Conservation (phyloP, 2,329 filamentous ascomycete genomes). For the Neurospora sp. region DNA sequence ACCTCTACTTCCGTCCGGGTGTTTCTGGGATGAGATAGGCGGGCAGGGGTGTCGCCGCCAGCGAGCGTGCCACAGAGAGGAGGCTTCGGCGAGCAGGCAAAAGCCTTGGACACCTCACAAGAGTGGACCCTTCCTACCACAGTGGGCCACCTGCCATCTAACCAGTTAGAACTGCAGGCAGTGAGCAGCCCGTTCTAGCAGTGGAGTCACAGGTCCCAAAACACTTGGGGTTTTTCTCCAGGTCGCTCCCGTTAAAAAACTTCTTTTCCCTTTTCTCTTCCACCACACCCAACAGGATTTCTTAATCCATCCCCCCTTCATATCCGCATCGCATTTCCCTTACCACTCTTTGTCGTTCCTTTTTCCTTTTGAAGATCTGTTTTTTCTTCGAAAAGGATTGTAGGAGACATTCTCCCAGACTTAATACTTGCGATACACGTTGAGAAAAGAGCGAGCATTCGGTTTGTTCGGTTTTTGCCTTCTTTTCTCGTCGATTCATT, state of each 20-base stretch:
- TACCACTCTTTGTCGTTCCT: constrained; percentile 28
- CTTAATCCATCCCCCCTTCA: constrained; percentile 20
- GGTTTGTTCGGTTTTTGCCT: constrained; percentile 5
- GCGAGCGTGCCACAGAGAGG: background rate
- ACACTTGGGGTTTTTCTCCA: constrained; percentile 12
- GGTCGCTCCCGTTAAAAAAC: constrained; percentile 12
- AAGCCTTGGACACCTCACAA: background rate
- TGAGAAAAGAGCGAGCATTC: constrained; percentile 5
- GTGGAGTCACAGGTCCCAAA: constrained; percentile 12
- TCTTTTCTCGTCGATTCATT: constrained; percentile 13
- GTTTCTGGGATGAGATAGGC: background rate
- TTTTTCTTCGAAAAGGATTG: constrained; percentile 32
- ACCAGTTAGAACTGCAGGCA: background rate
- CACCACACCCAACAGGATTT: constrained; percentile 22
- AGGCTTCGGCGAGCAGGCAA: background rate
- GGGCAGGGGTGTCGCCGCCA: background rate
- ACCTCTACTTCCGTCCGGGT: background rate
- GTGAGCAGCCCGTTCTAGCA: background rate
- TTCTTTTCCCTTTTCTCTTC: constrained; percentile 13
- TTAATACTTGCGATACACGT: constrained; percentile 15
- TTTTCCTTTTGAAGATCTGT: constrained; percentile 35
- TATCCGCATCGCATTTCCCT: constrained; percentile 17
- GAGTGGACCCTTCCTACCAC: background rate
- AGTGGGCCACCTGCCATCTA: background rate
- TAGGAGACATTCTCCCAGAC: constrained; percentile 24